Percentiles rank a stretch among this genome's conserved stretches.
Conservation (phyloP, 768 basidiomycete genomes). For the Mycena chlorophos region DNA sequence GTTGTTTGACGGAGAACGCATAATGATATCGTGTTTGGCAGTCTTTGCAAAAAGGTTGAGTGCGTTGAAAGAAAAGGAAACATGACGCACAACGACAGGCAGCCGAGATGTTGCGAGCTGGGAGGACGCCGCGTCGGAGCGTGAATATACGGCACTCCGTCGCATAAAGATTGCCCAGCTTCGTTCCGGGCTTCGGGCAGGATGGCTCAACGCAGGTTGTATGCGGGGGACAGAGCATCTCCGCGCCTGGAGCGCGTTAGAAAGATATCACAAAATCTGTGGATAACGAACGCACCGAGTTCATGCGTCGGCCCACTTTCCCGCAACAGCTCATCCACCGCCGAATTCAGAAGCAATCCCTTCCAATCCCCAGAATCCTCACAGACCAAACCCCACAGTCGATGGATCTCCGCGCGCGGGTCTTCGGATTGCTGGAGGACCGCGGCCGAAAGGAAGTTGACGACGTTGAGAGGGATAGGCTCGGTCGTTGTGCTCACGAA, state of each 20-base stretch:
- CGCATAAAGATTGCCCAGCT: not conserved
- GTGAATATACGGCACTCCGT: not conserved
- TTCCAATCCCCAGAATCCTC: no score
- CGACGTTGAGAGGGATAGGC: not conserved
- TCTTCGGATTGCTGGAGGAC: no score
- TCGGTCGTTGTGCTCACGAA: not conserved
- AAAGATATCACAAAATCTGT: not conserved
- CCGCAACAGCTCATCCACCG: no score
- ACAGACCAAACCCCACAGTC: no score
- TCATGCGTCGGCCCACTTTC: not conserved
- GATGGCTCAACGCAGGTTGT: not conserved
- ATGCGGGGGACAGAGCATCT: slow-evolving; percentile 17
- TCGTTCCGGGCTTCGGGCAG: not conserved
- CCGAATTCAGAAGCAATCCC: no score
- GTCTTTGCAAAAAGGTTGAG: not conserved
- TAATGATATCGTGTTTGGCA: not conserved
- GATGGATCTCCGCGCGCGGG: no score
- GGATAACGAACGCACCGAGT: no score
- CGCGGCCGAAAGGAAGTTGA: not conserved
- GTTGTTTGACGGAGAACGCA: not conserved
- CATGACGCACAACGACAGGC: not conserved
- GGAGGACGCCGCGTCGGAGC: not conserved
- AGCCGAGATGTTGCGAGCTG: not conserved
- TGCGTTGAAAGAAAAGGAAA: not conserved
- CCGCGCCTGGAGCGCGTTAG: not conserved